A percentile compares a stretch with the other conserved stretches of the same genome.
Conservation (phyloP, 306 rosid species). For the Trifolium dubium region DNA sequence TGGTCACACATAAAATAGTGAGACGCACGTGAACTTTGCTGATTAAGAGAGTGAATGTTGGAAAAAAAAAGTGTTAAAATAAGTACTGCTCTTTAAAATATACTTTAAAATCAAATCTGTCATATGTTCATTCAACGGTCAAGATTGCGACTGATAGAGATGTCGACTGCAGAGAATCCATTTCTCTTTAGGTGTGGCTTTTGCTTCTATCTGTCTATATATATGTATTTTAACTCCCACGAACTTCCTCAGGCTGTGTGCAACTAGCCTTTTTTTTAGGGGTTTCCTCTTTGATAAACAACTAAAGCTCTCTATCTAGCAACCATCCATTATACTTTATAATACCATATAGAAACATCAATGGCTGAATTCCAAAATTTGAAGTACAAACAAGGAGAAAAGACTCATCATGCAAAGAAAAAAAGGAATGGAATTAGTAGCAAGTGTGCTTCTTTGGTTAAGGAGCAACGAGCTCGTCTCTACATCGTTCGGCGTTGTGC, state of each 20-base stretch:
- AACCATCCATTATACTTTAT: constrained; percentile 9
- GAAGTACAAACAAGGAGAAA: constrained; percentile 44
- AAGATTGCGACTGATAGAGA: background rate
- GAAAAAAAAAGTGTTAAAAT: background rate
- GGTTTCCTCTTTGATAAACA: constrained; percentile 19
- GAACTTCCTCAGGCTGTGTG: constrained; percentile 40
- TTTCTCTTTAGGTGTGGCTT: background rate
- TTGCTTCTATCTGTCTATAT: constrained; percentile 17
- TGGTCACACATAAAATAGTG: background rate
- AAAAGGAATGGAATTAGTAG: constrained; percentile 58
- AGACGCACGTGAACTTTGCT: background rate
- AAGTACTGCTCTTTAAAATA: background rate
- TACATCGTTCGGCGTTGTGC: constrained; percentile 94
- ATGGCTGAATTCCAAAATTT: constrained; percentile 56
- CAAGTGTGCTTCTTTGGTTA: constrained; percentile 77
- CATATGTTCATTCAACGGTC: background rate
- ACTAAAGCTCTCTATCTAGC: background rate
- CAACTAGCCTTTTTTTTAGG: constrained; percentile 31
- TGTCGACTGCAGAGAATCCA: background rate
- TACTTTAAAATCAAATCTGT: background rate
- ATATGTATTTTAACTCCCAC: constrained; percentile 30
- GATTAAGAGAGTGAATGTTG: background rate
- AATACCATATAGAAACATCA: constrained; percentile 11
- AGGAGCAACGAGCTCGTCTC: constrained; percentile 87
- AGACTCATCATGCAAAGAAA: constrained; percentile 45